Evolutionary conservation across 108 stramenopile species (phyloP), one percentile per base, ranked within the genome.

Genomic region (Cyclotella choctawhatcheeana): DNA sequence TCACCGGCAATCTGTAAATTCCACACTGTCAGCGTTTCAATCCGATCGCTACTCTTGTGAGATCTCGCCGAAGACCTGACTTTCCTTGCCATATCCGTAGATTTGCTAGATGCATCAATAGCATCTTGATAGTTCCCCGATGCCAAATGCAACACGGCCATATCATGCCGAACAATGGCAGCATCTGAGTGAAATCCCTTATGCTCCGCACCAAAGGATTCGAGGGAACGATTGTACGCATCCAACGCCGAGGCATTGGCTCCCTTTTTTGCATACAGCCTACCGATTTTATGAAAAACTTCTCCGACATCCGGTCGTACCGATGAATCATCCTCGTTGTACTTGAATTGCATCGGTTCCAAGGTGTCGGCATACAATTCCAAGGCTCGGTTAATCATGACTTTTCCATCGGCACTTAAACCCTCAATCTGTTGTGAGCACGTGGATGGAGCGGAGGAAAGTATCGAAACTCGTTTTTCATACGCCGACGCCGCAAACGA

Each of bases 351-450:
- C 16, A 80, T 29, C 26, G 79, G 67, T 53, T 68, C 79, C 48
- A 80, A 29, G 31, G 79, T 60, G 43, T 80, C 72, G 5, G 72
- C 66, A 25, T 73, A 80, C 33, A 62, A 47, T 45, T 80, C 79
- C 54, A 80, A 50, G n/a, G 79, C 79, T 43, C 72, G 34, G 22
- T 66, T 73, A 17, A 69, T 64, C 67, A 64, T 51, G 14, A 58
- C 52, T 56, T 69, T 73, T 20, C 52, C 60, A 12, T 80, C 65
- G 16, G 79, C 61, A 18, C 62, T 53, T 20, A 80, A 24, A n/a
- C 24, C 12, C 2, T 51, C 35, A 22, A 54, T 37, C 7, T 53
- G 29, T 60, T 54, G 61, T 12, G 59, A 10, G 10, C 34, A 53
- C 20, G 52, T 56, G 14, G 47, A 32, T 7, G 29, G 20, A 0